Conservation (phyloP, 176 grass and related monocot species). For the Phyllostachys edulis region DNA sequence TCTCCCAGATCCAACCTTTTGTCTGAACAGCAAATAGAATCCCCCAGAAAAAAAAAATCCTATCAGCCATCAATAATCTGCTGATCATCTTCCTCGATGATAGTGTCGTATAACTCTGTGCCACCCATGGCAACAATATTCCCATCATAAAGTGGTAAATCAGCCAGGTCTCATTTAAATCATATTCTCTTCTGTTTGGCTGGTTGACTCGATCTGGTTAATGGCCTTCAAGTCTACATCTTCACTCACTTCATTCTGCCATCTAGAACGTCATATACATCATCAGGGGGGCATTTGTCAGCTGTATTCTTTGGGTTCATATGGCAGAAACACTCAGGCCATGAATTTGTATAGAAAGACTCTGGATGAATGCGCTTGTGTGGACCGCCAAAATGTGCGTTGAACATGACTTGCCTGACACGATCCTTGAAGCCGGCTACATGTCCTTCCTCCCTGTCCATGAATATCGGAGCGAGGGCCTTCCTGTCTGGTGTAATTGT, state of each 20-base stretch:
- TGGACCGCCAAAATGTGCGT: constrained; percentile 59
- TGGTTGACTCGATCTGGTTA: constrained; percentile 33
- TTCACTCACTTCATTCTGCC: constrained; percentile 43
- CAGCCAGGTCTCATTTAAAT: constrained; percentile 18
- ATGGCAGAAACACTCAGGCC: constrained; percentile 96
- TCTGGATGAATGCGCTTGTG: constrained; percentile 72
- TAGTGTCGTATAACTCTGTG: no score
- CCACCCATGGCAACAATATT: background rate
- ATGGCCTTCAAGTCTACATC: constrained; percentile 26
- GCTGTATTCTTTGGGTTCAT: constrained; percentile 41
- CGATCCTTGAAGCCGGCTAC: constrained; percentile 63
- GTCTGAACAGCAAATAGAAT: no score
- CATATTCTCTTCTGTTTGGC: constrained; percentile 39
- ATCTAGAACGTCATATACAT: constrained; percentile 59
- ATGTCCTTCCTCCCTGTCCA: constrained; percentile 69
- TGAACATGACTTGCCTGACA: constrained; percentile 70
- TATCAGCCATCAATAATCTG: no score
- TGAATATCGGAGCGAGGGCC: constrained; percentile 78
- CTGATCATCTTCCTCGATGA: no score
- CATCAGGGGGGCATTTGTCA: constrained; percentile 62
- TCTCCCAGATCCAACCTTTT: no score
- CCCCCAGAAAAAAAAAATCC: no score
- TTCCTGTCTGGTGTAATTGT: constrained; percentile 79
- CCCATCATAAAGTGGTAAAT: background rate
- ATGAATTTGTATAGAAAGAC: constrained; percentile 89